A percentile compares a stretch with the other conserved stretches of the same genome.
phyloP scores from a whole-genome alignment of 345 rosid genomes.

The Excoecaria agallocha region DNA sequence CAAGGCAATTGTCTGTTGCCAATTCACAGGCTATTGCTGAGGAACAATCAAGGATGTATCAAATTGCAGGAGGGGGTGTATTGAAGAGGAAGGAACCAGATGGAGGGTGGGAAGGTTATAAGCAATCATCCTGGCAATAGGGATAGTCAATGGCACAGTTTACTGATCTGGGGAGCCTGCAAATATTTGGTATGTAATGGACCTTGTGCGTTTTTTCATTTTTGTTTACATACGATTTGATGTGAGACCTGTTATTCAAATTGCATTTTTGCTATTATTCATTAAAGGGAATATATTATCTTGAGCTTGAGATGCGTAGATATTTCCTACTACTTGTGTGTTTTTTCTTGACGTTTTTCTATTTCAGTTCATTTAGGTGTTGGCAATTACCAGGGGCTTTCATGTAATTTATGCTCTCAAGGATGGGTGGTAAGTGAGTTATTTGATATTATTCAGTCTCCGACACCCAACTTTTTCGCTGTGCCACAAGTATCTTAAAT shows the following conservation, averaged over 20 bases:
- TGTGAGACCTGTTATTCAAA: background rate
- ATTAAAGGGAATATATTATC: background rate
- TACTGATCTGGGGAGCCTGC: constrained; percentile 31
- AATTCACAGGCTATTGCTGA: constrained; percentile 53
- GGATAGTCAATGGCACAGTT: constrained; percentile 9
- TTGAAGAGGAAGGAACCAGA: constrained; percentile 88
- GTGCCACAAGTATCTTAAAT: constrained; percentile 31
- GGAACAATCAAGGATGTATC: constrained; percentile 75
- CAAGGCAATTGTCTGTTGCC: constrained; percentile 52
- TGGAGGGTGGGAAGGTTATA: constrained; percentile 86
- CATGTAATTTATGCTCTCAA: constrained; percentile 36
- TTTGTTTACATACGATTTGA: background rate
- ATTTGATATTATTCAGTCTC: constrained; percentile 45
- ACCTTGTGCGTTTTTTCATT: background rate
- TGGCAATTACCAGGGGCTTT: constrained; percentile 39
- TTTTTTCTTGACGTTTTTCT: background rate
- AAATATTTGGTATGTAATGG: constrained; percentile 25
- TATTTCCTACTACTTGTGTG: background rate
- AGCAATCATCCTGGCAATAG: constrained; percentile 80
- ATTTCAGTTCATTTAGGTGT: constrained; percentile 38
- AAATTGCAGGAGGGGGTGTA: constrained; percentile 47
- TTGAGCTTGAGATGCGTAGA: background rate
- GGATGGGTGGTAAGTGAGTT: constrained; percentile 59
- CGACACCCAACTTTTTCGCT: constrained; percentile 31
- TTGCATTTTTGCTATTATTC: background rate